Evolutionary conservation across 257 asterid species (phyloP).

Genomic region (Capsicum pubescens): DNA sequence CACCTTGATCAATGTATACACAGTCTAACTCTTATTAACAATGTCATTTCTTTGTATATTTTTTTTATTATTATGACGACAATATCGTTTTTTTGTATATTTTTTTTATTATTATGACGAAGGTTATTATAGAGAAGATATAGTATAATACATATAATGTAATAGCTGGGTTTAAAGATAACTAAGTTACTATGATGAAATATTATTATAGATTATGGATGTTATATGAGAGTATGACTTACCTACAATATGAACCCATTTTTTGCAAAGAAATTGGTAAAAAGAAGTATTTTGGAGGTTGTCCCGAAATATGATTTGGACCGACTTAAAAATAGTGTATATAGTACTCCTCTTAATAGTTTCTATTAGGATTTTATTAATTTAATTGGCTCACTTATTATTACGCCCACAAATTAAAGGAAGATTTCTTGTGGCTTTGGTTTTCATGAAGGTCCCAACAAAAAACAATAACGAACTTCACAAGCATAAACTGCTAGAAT

Average conservation of each 20-base stretch:
- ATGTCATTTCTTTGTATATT: neutral
- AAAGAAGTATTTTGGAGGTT: conserved; percentile 52
- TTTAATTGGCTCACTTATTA: conserved; percentile 24
- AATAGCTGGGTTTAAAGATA: no score
- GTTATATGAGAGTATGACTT: neutral
- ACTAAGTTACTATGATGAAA: neutral
- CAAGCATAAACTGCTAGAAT: conserved; percentile 52
- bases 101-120: neutral
- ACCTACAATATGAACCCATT: conserved; percentile 23
- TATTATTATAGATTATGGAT: neutral
- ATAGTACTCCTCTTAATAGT: neutral
- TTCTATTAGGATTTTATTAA: conserved; percentile 22
- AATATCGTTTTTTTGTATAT: neutral
- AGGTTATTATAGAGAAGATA: neutral
- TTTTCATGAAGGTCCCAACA: conserved; percentile 37
- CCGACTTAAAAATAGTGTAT: conserved; percentile 30
- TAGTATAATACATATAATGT: neutral
- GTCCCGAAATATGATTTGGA: conserved; percentile 38
- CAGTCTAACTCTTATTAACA: neutral
- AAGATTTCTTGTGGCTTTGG: conserved; percentile 51
- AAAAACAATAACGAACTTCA: conserved; percentile 58
- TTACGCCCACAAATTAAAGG: conserved; percentile 26
- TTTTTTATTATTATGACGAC: neutral
- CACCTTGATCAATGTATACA: neutral
- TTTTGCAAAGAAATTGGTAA: conserved; percentile 6